phyloP scores from a whole-genome alignment of 192 early-diverging fungal genomes.

The Irineochytrium annulatum region DNA sequence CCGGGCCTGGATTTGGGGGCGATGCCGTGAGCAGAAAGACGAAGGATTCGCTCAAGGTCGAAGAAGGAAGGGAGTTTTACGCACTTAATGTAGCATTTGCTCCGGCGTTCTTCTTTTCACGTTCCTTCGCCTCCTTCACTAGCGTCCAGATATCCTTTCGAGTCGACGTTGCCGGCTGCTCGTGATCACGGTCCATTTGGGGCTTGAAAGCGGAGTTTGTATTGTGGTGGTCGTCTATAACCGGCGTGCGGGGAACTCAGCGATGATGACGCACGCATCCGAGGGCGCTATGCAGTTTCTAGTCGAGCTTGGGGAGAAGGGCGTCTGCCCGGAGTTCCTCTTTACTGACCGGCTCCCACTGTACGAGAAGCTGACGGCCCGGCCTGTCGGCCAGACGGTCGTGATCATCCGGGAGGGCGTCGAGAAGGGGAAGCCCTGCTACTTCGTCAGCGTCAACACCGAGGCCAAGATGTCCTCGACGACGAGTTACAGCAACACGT shows the following conservation, averaged over 20 bases:
- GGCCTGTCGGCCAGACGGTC: slow-evolving; percentile 4
- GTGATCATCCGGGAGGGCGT: slow-evolving; percentile 3
- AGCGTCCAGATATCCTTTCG: slow-evolving; percentile 43
- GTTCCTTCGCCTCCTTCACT: slow-evolving; percentile 37
- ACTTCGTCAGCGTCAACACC: slow-evolving; percentile 13
- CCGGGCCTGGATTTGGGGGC: slow-evolving; percentile 1
- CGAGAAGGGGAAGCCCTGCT: slow-evolving; percentile 6
- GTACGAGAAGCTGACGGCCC: neutral
- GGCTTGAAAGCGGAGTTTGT: too few species aligned
- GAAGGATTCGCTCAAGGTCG: neutral
- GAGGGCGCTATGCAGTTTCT: too few species aligned
- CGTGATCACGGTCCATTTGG: too few species aligned
- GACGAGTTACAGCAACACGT: neutral
- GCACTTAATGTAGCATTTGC: neutral
- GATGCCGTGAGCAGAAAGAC: too few species aligned
- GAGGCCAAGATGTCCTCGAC: neutral
- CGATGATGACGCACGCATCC: too few species aligned
- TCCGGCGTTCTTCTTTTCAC: slow-evolving; percentile 5
- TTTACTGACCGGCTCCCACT: slow-evolving; percentile 10
- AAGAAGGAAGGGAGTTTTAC: too few species aligned
- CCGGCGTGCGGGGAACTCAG: too few species aligned
- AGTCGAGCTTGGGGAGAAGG: too few species aligned
- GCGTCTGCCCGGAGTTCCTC: neutral
- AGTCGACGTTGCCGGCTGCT: too few species aligned
- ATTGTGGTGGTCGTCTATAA: too few species aligned